These are phyloP conservation scores for Blastomyces silverae DNA, from an alignment of 2,329 filamentous ascomycete species.

Conservation along the genomic window DNA sequence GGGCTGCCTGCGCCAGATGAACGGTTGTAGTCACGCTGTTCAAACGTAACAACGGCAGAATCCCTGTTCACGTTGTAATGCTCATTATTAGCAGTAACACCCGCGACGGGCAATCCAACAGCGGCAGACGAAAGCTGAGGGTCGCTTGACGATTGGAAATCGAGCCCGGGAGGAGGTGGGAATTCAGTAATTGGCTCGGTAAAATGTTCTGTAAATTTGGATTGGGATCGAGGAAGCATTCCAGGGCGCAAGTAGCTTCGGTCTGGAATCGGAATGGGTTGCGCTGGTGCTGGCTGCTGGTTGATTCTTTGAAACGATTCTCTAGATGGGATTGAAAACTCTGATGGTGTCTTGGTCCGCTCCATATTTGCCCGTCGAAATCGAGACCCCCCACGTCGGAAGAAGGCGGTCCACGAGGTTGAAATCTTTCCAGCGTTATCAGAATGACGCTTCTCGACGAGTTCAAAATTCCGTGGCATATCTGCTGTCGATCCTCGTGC, in stretches of 20 bases:
- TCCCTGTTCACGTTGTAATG: conserved; percentile 12
- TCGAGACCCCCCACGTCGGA: conserved; percentile 57
- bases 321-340: conserved; percentile 87
- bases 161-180: conserved; percentile 71
- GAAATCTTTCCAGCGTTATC: conserved; percentile 45
- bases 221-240: conserved; percentile 66
- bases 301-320: conserved; percentile 66
- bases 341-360: conserved; percentile 51
- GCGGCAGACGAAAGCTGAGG: conserved; percentile 25
- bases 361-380: conserved; percentile 51
- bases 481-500: conserved; percentile 48
- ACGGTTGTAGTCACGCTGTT: conserved; percentile 29
- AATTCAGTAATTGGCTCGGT: conserved; percentile 85
- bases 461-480: conserved; percentile 48
- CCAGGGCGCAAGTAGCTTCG: conserved; percentile 45
- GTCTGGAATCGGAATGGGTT: conserved; percentile 32
- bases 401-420: conserved; percentile 63
- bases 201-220: conserved; percentile 91
- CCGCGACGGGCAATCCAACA: background rate
- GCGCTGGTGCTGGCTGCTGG: conserved; percentile 43
- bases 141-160: conserved; percentile 68
- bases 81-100: conserved; percentile 6
- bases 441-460: conserved; percentile 49
- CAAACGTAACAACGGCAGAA: conserved; percentile 23
- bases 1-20: conserved; percentile 41